Percentiles rank a stretch among this genome's conserved stretches.
phyloP scores from a whole-genome alignment of 2,329 filamentous ascomycete species.

The Alternaria incomplexa region DNA sequence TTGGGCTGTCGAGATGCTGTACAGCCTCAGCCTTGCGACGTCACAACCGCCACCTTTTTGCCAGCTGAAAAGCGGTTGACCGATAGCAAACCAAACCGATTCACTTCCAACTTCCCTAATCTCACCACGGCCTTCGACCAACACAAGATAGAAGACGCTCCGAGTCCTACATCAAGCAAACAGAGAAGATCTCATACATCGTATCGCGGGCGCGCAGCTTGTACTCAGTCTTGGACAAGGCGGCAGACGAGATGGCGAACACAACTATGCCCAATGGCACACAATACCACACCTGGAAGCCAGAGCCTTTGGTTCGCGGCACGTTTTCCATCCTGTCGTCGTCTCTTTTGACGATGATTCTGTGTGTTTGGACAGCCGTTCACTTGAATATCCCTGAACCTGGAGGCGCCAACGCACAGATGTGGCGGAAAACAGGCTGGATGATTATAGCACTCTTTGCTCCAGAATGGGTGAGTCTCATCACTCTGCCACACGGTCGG shows the following conservation, averaged over 20 bases:
- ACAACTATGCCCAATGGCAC: not conserved
- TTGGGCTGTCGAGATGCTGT: not conserved
- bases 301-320: not conserved
- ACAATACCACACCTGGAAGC: not conserved
- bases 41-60: not conserved
- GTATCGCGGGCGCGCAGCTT: too few relatives aligned
- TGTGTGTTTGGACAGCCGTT: not conserved
- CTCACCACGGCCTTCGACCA: not conserved
- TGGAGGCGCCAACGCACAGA: too few relatives aligned
- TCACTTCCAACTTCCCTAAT: not conserved
- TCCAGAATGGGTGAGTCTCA: not conserved
- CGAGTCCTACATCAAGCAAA: not conserved
- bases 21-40: not conserved
- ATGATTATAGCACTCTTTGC: not conserved
- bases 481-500: fast-evolving
- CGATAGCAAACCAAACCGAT: too few relatives aligned
- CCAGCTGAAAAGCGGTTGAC: not conserved
- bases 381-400: not conserved
- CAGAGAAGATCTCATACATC: not conserved
- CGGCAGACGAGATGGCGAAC: not conserved
- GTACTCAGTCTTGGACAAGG: not conserved
- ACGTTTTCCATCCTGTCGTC: not conserved
- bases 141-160: not conserved
- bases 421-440: not conserved
- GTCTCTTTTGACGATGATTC: not conserved